A percentile compares a stretch with the other conserved stretches of the same genome.
These are phyloP conservation scores for Tolypocladium guangdongense DNA, from an alignment of 2,329 filamentous ascomycete species.

Conservation along the genomic window DNA sequence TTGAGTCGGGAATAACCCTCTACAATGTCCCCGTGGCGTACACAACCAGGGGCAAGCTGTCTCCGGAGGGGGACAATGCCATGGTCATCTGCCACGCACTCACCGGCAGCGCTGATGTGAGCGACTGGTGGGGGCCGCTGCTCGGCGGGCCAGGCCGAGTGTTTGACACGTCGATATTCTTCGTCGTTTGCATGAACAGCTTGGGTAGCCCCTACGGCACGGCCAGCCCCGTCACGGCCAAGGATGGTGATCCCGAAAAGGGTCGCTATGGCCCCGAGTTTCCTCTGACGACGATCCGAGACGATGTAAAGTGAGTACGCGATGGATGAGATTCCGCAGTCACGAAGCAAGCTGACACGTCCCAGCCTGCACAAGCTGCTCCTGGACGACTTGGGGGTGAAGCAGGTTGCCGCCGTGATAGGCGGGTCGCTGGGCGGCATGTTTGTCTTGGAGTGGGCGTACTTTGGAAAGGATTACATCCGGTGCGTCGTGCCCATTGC, in stretches of 20 bases:
- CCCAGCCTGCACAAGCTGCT: conserved; percentile 68
- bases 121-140: conserved; percentile 81
- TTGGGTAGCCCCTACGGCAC: conserved; percentile 77
- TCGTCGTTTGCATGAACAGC: conserved; percentile 78
- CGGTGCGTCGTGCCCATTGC: conserved; percentile 73
- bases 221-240: conserved; percentile 80
- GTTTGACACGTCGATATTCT: conserved; percentile 76
- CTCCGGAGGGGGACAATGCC: conserved; percentile 49
- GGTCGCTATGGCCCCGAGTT: conserved; percentile 91
- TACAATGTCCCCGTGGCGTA: conserved; percentile 64
- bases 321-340: not conserved
- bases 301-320: conserved; percentile 74
- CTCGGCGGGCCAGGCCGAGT: conserved; percentile 67
- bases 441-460: conserved; percentile 87
- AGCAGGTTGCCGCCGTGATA: conserved; percentile 66
- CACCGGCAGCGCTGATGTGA: conserved; percentile 74
- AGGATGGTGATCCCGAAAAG: conserved; percentile 64
- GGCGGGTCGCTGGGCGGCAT: conserved; percentile 83
- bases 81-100: conserved; percentile 77
- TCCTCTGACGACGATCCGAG: conserved; percentile 84
- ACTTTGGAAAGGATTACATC: conserved; percentile 79
- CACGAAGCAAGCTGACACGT: conserved; percentile 8
- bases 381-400: conserved; percentile 69
- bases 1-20: conserved; percentile 82
- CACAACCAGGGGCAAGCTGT: conserved; percentile 52